Base-by-base conservation (phyloP, 208 protist genomes). In the Strigomonas oncopelti region DNA sequence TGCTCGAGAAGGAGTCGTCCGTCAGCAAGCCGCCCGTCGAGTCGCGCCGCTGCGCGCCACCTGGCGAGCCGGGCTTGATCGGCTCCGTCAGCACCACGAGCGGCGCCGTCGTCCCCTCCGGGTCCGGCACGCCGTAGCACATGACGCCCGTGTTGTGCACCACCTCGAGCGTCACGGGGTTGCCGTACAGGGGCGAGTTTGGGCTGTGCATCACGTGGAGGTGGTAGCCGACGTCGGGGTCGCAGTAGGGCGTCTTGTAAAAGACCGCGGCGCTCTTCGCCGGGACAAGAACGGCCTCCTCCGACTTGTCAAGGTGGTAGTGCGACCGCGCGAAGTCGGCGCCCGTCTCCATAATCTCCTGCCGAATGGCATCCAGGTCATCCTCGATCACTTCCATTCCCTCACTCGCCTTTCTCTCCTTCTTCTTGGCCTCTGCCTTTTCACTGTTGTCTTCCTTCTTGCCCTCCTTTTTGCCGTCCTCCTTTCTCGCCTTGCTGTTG, bases 141-240 rank as follows among this genome's bases (percentile, higher is more conserved):
- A 94, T 57, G 31, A 94, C 72, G 38, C 78, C 61, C 69, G 84
- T 78, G 65, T 65, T 87, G 71, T 80, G 77, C 34, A 95, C 88
- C 46, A 80, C 87, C 60, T 95, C 90, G 29, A 95, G 77, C 38
- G 70, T 75, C 16, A 93, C 77, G 27, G 90, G 90, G 24, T 75
- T 80, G 27, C 90, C 84, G 67, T 77, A 78, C 1, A 92, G 77
- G 22, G 83, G 78, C 5, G 84, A 72, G 42, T 67, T 48, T 5
- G 55, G 74, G n/a, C 55, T 67, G 65, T 86, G 85, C 45, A 92
- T 57, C 13, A 93, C 52, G 70, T 92, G 85, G 11, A 83, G 48
- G 68, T 78, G 75, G 74, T 91, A 94, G 51, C 86, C 89, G 4
- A 84, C 52, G 54, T 85, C 77, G 0, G 65, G 61, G 24, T 56